Percentiles rank a stretch among this genome's conserved stretches.
Evolutionary conservation across 176 grass and related monocot genomes (phyloP).

Genomic region (Luzula sylvatica): DNA sequence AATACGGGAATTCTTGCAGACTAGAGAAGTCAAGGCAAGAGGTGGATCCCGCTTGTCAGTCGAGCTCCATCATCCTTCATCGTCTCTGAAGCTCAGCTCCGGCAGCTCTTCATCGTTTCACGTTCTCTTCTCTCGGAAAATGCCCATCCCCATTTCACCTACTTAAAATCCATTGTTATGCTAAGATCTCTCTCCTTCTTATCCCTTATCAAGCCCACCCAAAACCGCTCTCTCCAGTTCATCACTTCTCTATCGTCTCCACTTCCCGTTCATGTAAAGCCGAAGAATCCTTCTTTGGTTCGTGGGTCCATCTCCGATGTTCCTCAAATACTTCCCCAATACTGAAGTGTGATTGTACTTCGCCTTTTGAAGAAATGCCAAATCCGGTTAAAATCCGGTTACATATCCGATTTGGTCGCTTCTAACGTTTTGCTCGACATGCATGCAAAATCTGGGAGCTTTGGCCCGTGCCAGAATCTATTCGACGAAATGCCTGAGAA

Average conservation of each 20-base stretch:
- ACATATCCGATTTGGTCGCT: slow-evolving; percentile 39
- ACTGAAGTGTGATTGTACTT: slow-evolving; percentile 51
- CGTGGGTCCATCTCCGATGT: slow-evolving; percentile 37
- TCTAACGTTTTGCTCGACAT: slow-evolving; percentile 71
- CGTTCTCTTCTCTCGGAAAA: slow-evolving; percentile 7
- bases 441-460: slow-evolving; percentile 47
- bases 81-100: too few species aligned
- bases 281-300: background rate
- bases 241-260: slow-evolving; percentile 16
- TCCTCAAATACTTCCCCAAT: slow-evolving; percentile 49
- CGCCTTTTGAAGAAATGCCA: slow-evolving; percentile 57
- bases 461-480: slow-evolving; percentile 30
- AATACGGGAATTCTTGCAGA: too few species aligned
- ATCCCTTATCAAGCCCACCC: slow-evolving; percentile 27
- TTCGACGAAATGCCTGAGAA: slow-evolving; percentile 79
- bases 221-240: slow-evolving; percentile 30
- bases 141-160: slow-evolving; percentile 33
- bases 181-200: slow-evolving; percentile 48
- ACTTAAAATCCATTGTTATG: slow-evolving; percentile 40
- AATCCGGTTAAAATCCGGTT: slow-evolving; percentile 51
- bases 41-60: too few species aligned
- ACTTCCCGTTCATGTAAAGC: background rate
- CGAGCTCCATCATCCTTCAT: too few species aligned
- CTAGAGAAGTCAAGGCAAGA: too few species aligned
- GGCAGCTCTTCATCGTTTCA: too few species aligned